A percentile compares a stretch with the other conserved stretches of the same genome.
Evolutionary conservation across 1,139 yeast species (phyloP).

Genomic region (Pichia sp.): DNA sequence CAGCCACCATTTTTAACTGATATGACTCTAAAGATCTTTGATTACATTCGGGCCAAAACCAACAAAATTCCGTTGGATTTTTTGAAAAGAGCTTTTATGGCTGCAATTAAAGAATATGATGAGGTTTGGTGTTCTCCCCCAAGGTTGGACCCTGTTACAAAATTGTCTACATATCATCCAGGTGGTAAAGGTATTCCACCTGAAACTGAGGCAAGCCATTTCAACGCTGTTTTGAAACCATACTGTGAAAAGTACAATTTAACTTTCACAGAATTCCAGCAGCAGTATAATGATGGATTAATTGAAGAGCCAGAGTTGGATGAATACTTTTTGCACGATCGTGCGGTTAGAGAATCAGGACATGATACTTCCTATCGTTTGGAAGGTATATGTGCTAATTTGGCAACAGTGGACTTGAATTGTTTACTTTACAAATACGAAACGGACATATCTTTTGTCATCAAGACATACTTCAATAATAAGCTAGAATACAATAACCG

Average conservation of each 20-base stretch:
- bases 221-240: conserved; percentile 65
- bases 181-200: conserved; percentile 92
- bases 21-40: conserved; percentile 72
- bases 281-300: conserved; percentile 61
- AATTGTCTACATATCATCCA: conserved; percentile 87
- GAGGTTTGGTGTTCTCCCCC: conserved; percentile 78
- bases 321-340: conserved; percentile 83
- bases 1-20: conserved; percentile 99
- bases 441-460: conserved; percentile 67
- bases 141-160: conserved; percentile 69
- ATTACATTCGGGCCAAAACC: conserved; percentile 41
- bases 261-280: conserved; percentile 64
- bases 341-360: conserved; percentile 95
- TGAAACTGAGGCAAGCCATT: conserved; percentile 91
- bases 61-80: conserved; percentile 39
- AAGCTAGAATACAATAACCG: conserved; percentile 39
- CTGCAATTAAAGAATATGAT: conserved; percentile 84
- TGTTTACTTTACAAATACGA: conserved; percentile 87
- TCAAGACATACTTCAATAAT: conserved; percentile 55
- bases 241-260: conserved; percentile 61
- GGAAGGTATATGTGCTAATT: conserved; percentile 83
- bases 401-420: conserved; percentile 90
- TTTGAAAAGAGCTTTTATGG: conserved; percentile 57
- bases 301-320: conserved; percentile 79
- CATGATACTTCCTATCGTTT: conserved; percentile 91